These are phyloP conservation scores for Fusarium sp. DNA, from an alignment of 2,329 filamentous ascomycete genomes.

Conservation along the genomic window DNA sequence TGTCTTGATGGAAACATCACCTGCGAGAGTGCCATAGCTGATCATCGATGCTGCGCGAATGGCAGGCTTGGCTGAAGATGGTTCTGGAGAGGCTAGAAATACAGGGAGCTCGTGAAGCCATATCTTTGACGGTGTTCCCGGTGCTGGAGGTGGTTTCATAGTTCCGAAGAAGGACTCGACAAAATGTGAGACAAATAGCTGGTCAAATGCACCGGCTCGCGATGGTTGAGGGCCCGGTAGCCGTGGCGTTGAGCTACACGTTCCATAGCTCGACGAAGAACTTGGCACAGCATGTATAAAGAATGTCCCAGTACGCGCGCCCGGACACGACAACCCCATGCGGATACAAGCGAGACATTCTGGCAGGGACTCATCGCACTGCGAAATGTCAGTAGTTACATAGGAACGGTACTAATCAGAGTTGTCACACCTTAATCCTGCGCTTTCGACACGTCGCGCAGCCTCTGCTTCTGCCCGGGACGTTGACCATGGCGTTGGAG, in stretches of 20 bases:
- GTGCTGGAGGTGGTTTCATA: slow-evolving; percentile 6
- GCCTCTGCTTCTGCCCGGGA: slow-evolving; percentile 18
- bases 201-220: slow-evolving; percentile 10
- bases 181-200: slow-evolving; percentile 17
- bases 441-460: slow-evolving; percentile 22
- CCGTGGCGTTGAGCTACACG: background rate
- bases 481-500: slow-evolving; percentile 16
- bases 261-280: background rate
- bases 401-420: background rate
- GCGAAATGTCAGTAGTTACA: background rate
- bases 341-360: slow-evolving; percentile 11
- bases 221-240: slow-evolving; percentile 9
- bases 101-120: slow-evolving; percentile 16
- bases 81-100: background rate
- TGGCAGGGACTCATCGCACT: slow-evolving; percentile 14
- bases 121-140: slow-evolving; percentile 1
- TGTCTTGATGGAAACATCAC: slow-evolving; percentile 7
- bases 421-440: slow-evolving; percentile 9
- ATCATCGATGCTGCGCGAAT: slow-evolving; percentile 22
- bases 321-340: slow-evolving; percentile 16
- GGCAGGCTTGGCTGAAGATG: slow-evolving; percentile 4
- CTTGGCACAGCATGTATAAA: slow-evolving; percentile 9
- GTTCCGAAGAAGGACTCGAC: slow-evolving; percentile 23
- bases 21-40: slow-evolving; percentile 15
- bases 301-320: slow-evolving; percentile 10